Percentiles rank a stretch among this genome's conserved stretches.
These are phyloP conservation scores for Hyphodiscus sp. DNA, from an alignment of 2,329 filamentous ascomycete genomes.

Conservation along the genomic window DNA sequence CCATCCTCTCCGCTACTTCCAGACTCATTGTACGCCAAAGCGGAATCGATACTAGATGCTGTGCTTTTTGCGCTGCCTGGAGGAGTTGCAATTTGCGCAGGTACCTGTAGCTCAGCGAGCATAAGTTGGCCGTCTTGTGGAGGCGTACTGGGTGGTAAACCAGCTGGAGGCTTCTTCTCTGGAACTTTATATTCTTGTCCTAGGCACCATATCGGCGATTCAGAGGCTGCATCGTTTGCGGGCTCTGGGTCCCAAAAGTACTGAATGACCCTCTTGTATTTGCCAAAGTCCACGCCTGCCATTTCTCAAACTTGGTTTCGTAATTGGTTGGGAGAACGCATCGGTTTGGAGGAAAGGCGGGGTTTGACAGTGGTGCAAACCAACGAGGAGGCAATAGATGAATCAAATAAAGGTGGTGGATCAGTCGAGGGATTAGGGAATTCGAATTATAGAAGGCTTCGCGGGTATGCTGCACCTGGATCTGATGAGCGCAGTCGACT, in stretches of 20 bases:
- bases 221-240: slow-evolving; percentile 63
- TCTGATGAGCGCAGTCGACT: neutral
- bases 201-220: slow-evolving; percentile 79
- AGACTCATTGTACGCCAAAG: slow-evolving; percentile 22
- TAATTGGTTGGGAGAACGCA: neutral
- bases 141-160: slow-evolving; percentile 8
- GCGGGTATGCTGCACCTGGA: neutral
- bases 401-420: neutral
- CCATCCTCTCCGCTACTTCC: slow-evolving; percentile 20
- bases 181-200: slow-evolving; percentile 47
- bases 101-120: slow-evolving; percentile 2
- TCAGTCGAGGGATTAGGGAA: neutral
- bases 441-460: neutral
- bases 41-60: slow-evolving; percentile 25
- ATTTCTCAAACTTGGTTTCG: slow-evolving; percentile 29
- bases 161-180: slow-evolving; percentile 8
- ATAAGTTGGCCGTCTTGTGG: slow-evolving; percentile 9
- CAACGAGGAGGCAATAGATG: neutral
- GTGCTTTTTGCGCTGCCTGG: slow-evolving; percentile 27
- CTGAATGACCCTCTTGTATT: slow-evolving; percentile 77
- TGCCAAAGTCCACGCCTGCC: slow-evolving; percentile 67
- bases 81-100: slow-evolving; percentile 21
- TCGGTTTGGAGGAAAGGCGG: neutral
- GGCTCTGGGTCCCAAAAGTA: slow-evolving; percentile 91
- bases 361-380: neutral